These are phyloP conservation scores for Pouteria campechiana DNA, from an alignment of 179 eudicot species.

Conservation along the genomic window DNA sequence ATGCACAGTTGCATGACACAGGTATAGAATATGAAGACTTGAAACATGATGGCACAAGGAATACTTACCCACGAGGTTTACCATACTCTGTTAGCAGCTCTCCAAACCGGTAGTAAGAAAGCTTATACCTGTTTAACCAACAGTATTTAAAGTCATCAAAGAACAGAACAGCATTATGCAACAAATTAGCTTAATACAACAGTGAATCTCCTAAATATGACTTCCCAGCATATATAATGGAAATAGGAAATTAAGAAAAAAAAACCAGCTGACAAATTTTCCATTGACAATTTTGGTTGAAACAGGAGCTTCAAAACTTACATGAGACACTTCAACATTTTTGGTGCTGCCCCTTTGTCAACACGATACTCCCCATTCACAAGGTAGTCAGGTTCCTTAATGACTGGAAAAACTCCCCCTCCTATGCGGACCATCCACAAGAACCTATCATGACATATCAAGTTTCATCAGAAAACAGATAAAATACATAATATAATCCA, in stretches of 20 bases:
- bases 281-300: no score
- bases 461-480: background rate
- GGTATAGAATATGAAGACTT: no score
- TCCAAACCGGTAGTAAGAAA: conserved; percentile 41
- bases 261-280: no score
- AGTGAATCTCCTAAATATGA: no score
- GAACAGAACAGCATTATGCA: no score
- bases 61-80: conserved; percentile 42
- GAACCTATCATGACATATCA: conserved; percentile 30
- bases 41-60: no score
- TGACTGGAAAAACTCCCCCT: conserved; percentile 94
- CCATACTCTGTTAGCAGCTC: conserved; percentile 40
- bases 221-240: no score
- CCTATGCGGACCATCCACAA: conserved; percentile 99
- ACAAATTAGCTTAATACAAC: no score
- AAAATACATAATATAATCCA: background rate
- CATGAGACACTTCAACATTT: conserved; percentile 52
- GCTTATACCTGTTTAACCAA: conserved; percentile 40
- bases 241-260: no score
- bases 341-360: conserved; percentile 53
- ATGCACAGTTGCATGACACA: no score
- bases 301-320: conserved; percentile 16
- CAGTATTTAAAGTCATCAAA: no score
- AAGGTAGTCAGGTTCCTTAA: conserved; percentile 97
- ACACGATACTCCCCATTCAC: conserved; percentile 75